Evolutionary conservation across 257 asterid genomes (phyloP), one percentile per base, ranked within the genome.

Genomic region (Schizonepeta tenuifolia): DNA sequence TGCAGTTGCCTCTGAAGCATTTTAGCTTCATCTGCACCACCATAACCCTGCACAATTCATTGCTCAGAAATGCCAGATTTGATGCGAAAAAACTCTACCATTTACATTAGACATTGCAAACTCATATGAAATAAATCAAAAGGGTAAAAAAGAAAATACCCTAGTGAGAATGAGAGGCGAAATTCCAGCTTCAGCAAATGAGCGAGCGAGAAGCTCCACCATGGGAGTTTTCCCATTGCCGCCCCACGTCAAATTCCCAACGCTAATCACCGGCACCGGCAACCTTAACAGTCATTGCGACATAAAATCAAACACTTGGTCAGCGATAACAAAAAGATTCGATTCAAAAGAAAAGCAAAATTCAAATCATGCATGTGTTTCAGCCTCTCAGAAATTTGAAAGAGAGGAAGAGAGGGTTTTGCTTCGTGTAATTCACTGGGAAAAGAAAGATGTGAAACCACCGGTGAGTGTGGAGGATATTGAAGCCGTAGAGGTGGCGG

Each of bases 171-270:
- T 86, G 65, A 94, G 96, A 21, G 99, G 95, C 10, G 95, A 81
- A 79, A 85, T 78, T 69, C 88, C 88, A 11, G 62, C 46, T 77
- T 64, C 76, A 33, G 84, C 77, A 10, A 94, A 79, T 18, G 83
- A 82, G 70, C 95, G 87, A 3, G 99, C 90, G 21, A 94, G 81
- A 70, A 82, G 90, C 80, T 91, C 97, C 69, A 85, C 99, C 97
- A 94, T 94, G 1, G 99, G 99, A 58, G 99, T 94, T 83, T 94
- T 94, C 50, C 99, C 99, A 46, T 91, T 94, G 83, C 99, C 97
- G 76, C 99, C 99, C 99, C 99, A 91, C 21, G 99, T 94, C 86
- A 94, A 78, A 85, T 94, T 94, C 70, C 99, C 99, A 35, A 94
- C 96, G 72, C 97, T 84, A 40, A 94, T 87, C 83, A 91, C 96